These are phyloP conservation scores for Rachicladosporium sp. DNA, from an alignment of 2,329 filamentous ascomycete genomes.

Conservation along the genomic window DNA sequence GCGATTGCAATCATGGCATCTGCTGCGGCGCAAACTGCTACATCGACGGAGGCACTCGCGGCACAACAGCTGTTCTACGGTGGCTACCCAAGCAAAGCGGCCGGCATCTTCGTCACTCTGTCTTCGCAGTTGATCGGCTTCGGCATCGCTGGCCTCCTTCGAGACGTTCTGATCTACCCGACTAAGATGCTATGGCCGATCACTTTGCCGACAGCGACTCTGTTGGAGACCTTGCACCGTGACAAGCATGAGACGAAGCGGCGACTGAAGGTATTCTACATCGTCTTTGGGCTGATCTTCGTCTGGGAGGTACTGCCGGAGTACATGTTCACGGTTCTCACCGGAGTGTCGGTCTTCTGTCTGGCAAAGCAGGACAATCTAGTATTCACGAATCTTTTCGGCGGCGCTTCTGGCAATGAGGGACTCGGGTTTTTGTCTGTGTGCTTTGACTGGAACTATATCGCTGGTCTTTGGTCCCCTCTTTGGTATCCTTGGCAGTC, in stretches of 20 bases:
- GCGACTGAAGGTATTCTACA: slow-evolving; percentile 31
- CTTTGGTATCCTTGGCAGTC: slow-evolving; percentile 30
- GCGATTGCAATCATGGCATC: slow-evolving; percentile 33
- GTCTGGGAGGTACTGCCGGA: slow-evolving; percentile 39
- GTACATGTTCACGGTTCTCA: slow-evolving; percentile 34
- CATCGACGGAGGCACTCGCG: slow-evolving; percentile 31
- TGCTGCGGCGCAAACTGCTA: slow-evolving; percentile 23
- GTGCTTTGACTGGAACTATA: slow-evolving; percentile 36
- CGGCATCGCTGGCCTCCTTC: slow-evolving; percentile 37
- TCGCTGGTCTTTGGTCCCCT: slow-evolving; percentile 23
- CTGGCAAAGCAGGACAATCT: slow-evolving; percentile 31
- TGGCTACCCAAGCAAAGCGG: slow-evolving; percentile 26
- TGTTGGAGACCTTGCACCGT: slow-evolving; percentile 30
- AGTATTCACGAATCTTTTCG: slow-evolving; percentile 39
- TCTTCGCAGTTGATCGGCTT: slow-evolving; percentile 40
- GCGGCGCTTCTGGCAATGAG: slow-evolving; percentile 36
- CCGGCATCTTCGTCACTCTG: slow-evolving; percentile 34
- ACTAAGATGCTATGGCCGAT: slow-evolving; percentile 38
- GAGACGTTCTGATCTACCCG: slow-evolving; percentile 35
- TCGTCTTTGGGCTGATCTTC: slow-evolving; percentile 29
- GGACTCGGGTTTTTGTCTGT: slow-evolving; percentile 32
- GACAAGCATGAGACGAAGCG: slow-evolving; percentile 27
- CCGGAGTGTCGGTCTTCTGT: slow-evolving; percentile 34
- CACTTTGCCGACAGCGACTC: slow-evolving; percentile 24
- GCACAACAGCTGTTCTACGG: slow-evolving; percentile 38